These are phyloP conservation scores for Aristolochia fimbriata DNA, from an alignment of 164 flowering plant genomes.

Conservation along the genomic window DNA sequence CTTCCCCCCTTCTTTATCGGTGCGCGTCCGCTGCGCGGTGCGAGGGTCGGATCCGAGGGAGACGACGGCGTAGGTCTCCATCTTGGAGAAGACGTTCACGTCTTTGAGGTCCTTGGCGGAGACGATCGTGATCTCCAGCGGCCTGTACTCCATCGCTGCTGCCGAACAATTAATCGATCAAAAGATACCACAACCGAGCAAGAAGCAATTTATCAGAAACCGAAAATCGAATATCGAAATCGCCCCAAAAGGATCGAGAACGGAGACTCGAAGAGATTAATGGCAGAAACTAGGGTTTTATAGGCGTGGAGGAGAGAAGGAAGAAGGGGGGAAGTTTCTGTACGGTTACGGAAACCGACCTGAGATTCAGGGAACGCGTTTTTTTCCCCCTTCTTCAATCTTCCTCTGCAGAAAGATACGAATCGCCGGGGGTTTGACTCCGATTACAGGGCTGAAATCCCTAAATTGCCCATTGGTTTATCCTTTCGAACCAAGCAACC, in stretches of 20 bases:
- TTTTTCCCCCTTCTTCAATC: no score
- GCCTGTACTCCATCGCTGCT: conserved; percentile 26
- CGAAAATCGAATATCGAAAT: no score
- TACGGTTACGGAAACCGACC: no score
- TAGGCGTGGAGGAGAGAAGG: not conserved
- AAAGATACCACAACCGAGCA: no score
- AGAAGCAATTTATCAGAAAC: no score
- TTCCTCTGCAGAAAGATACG: no score
- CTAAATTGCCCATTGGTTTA: no score
- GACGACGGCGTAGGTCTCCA: conserved; percentile 28
- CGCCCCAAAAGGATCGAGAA: not conserved
- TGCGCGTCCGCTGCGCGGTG: conserved; percentile 17
- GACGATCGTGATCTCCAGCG: conserved; percentile 24
- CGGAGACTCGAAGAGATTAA: not conserved
- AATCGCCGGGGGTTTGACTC: no score
- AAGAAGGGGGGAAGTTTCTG: not conserved
- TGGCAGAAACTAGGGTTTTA: not conserved
- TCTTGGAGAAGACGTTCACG: conserved; percentile 24
- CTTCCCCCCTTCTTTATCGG: conserved; percentile 30
- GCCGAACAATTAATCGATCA: not conserved
- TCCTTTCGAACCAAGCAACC: no score
- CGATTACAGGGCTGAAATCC: no score
- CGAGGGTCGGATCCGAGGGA: conserved; percentile 18
- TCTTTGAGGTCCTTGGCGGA: conserved; percentile 30
- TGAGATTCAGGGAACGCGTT: no score